Evolutionary conservation across 495 filamentous ascomycete genomes (phyloP).

Genomic region (Penicillium salamii): DNA sequence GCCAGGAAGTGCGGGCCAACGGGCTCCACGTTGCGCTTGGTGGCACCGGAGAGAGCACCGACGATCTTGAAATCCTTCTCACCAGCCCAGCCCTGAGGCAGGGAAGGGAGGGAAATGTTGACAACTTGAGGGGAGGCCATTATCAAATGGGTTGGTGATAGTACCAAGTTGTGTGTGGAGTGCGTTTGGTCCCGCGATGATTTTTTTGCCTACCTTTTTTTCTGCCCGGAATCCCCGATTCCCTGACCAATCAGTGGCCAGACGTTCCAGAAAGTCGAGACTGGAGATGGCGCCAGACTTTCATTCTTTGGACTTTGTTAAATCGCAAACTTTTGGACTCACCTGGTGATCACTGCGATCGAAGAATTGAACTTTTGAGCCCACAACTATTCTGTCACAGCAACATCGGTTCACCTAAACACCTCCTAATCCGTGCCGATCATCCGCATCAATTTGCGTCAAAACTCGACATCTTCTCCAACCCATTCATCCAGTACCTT

Average conservation of each 20-base stretch:
- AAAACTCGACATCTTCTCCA: not conserved
- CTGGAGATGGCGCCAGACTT: not conserved
- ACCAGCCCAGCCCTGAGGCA: constrained; percentile 78
- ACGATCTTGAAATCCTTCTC: constrained; percentile 90
- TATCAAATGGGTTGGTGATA: constrained; percentile 19
- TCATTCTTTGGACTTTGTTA: constrained; percentile 12
- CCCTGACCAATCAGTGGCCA: constrained; percentile 28
- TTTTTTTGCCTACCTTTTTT: constrained; percentile 33
- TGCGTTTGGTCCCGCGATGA: constrained; percentile 13
- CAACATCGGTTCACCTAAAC: no score
- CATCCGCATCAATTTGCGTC: not conserved
- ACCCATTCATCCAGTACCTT: not conserved
- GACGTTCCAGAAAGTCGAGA: constrained; percentile 24
- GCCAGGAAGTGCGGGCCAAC: constrained; percentile 97
- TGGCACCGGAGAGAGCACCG: constrained; percentile 63
- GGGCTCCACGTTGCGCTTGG: constrained; percentile 84
- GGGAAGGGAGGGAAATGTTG: constrained; percentile 64
- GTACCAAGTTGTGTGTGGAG: constrained; percentile 17
- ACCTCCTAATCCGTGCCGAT: not conserved
- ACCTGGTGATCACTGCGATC: no score
- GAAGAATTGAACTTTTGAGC: no score
- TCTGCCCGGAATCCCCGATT: constrained; percentile 31
- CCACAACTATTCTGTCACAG: no score
- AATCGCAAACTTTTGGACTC: not conserved
- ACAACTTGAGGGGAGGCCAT: constrained; percentile 49